Base-by-base conservation (phyloP, 257 asterid species). In the Capsicum chinense region DNA sequence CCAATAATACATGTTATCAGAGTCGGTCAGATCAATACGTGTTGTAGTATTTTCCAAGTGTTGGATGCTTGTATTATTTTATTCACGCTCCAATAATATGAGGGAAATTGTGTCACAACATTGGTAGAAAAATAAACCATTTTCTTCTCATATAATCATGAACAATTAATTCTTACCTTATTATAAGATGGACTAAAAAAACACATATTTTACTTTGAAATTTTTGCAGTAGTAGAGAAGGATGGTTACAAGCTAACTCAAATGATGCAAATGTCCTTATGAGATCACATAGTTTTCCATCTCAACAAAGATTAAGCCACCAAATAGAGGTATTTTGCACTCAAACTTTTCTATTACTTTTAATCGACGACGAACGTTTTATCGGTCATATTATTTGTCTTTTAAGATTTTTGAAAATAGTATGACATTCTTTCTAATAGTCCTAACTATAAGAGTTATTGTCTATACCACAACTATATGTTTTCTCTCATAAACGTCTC, bases 161-260 rank as follows among this genome's bases (percentile, higher is more conserved):
- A 4, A 39, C 44, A 39, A 39, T 39, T 39, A 39, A 39, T 39
- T 39, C 44, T 39, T 39, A 39, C 44, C 44, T 39, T 39, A 39
- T 39, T 39, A 39, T 39, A 39, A 39, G 44, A 39, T 39, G 5
- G 44, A 3, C 44, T 39, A 4, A 39, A 2, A 39, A 39, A 39
- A 39, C 44, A 39, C 44, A 39, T 39, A 39, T 39, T 39, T 58
- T 85, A 8, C 33, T 21, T 81, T 81, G 81, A 84, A 80, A 79
- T 7, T 11, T 57, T 66, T 86, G 67, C 84, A 92, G 98, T 84
- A 86, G 91, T 87, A 87, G 97, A 87, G 97, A 94, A 82, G 92
- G 89, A 17, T 93, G 97, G 98, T 59, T 89, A 71, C 97, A 92
- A 80, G 83, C 86, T 63, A 91, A 87, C 76, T 85, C 88, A 5